These are phyloP conservation scores for Paulownia fortunei DNA, from an alignment of 257 asterid genomes.

Conservation along the genomic window DNA sequence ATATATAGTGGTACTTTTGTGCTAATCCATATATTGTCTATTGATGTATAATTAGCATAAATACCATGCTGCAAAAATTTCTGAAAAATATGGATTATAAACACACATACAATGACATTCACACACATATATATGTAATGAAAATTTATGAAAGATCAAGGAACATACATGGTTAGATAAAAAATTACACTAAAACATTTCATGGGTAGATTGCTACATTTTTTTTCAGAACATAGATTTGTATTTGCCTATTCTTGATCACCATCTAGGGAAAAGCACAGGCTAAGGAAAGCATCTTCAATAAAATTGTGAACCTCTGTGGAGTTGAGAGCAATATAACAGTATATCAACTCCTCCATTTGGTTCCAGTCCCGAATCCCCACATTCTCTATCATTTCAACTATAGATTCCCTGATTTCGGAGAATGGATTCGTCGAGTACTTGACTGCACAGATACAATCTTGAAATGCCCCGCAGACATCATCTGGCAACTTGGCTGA, in stretches of 20 bases:
- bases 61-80: too few relatives aligned
- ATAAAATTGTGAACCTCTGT: constrained; percentile 47
- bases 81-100: too few relatives aligned
- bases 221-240: too few relatives aligned
- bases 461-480: constrained; percentile 43
- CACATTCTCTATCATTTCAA: constrained; percentile 53
- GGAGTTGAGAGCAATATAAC: constrained; percentile 66
- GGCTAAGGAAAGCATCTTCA: constrained; percentile 62
- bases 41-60: too few relatives aligned
- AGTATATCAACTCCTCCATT: constrained; percentile 71
- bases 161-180: too few relatives aligned
- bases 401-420: constrained; percentile 59
- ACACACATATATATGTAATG: too few relatives aligned
- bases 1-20: too few relatives aligned
- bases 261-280: constrained; percentile 16
- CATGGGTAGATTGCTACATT: neutral
- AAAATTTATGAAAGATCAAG: too few relatives aligned
- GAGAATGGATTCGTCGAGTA: constrained; percentile 53
- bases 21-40: too few relatives aligned
- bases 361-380: constrained; percentile 63
- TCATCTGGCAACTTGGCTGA: constrained; percentile 65
- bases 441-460: constrained; percentile 69
- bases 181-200: neutral
- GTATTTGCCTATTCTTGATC: neutral
- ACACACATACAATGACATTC: too few relatives aligned